Evolutionary conservation across 2,329 filamentous ascomycete species (phyloP).

Genomic region (Alternaria solani): DNA sequence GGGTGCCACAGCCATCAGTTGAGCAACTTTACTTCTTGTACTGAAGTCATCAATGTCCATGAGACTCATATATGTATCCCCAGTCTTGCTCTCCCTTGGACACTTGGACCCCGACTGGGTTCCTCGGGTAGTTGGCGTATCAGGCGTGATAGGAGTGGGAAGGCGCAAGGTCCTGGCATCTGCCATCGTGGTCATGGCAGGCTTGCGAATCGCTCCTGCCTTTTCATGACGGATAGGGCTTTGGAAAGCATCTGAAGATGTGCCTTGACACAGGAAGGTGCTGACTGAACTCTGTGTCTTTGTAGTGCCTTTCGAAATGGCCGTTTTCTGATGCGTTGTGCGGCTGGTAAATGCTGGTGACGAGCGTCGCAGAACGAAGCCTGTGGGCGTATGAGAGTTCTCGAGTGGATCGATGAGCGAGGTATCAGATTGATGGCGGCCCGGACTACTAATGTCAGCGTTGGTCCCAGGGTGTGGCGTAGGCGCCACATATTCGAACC

Average conservation of each 20-base stretch:
- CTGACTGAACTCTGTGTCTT: neutral
- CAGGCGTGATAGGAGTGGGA: neutral
- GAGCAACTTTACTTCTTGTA: conserved; percentile 23
- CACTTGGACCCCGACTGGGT: neutral
- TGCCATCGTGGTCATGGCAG: neutral
- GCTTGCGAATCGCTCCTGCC: neutral
- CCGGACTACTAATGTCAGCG: neutral
- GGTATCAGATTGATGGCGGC: neutral
- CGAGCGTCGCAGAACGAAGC: neutral
- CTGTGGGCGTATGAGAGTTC: neutral
- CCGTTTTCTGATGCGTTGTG: neutral
- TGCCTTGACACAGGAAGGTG: neutral
- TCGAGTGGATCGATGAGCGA: neutral
- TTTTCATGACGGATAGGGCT: neutral
- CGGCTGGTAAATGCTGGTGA: neutral
- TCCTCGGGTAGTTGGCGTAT: neutral
- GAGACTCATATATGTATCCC: conserved; percentile 10
- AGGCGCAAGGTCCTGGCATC: neutral
- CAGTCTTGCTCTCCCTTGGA: neutral
- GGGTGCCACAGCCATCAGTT: conserved; percentile 30
- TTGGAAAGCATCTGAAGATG: neutral
- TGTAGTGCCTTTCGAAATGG: neutral
- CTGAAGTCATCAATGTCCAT: conserved; percentile 24
- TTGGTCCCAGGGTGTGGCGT: neutral
- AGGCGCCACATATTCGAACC: neutral